Evolutionary conservation across 2,329 filamentous ascomycete genomes (phyloP).

Genomic region (Aschersonia sp.): DNA sequence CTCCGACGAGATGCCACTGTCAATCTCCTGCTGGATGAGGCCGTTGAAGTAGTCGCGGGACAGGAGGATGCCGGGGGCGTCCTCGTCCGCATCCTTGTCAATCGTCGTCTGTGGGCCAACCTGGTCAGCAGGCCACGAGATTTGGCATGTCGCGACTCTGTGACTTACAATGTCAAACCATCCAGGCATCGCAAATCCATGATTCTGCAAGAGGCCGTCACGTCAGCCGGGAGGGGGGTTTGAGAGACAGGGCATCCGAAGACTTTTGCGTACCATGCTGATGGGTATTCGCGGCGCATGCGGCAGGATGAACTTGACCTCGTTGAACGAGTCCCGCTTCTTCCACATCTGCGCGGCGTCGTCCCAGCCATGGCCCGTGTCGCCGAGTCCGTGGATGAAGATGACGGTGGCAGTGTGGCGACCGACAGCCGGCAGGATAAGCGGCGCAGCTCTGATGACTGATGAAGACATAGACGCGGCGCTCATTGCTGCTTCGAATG

Average conservation of each 20-base stretch:
- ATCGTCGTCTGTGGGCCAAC: constrained; percentile 14
- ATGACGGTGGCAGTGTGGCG: constrained; percentile 91
- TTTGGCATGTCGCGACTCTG: not conserved
- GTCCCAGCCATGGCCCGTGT: constrained; percentile 66
- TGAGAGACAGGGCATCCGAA: not conserved
- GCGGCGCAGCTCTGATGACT: constrained; percentile 27
- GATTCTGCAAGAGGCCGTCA: constrained; percentile 36
- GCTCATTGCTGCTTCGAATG: constrained; percentile 1
- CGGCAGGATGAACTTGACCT: constrained; percentile 89
- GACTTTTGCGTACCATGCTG: constrained; percentile 32
- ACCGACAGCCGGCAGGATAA: constrained; percentile 65
- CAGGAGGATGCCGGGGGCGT: constrained; percentile 52
- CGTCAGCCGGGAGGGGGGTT: no score
- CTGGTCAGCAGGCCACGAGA: not conserved
- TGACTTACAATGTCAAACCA: constrained; percentile 65
- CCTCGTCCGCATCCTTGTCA: constrained; percentile 28
- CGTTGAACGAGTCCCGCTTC: constrained; percentile 61
- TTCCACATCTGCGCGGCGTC: constrained; percentile 80
- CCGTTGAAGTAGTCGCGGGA: constrained; percentile 54
- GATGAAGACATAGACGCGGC: constrained; percentile 10
- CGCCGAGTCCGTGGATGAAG: constrained; percentile 83
- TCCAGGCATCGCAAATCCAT: constrained; percentile 67
- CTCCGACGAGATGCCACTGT: constrained; percentile 61
- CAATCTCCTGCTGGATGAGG: constrained; percentile 66
- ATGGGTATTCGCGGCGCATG: constrained; percentile 80